Evolutionary conservation across 176 grass and related monocot species (phyloP), one percentile per base, ranked within the genome.

Genomic region (Bromus sterilis): DNA sequence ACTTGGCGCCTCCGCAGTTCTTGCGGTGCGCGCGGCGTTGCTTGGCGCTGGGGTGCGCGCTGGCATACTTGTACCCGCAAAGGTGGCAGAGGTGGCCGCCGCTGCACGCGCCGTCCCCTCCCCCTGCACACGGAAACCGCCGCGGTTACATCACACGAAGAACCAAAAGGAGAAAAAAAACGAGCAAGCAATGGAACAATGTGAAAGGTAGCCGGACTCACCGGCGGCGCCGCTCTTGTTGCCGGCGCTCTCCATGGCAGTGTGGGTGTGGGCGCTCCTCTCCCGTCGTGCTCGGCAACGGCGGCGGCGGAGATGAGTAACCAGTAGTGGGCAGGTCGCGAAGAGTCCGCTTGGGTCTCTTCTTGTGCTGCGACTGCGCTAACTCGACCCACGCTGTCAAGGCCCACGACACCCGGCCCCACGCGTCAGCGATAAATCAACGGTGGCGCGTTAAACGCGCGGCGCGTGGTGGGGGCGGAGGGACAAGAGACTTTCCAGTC

Each of bases 41-140:
- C 84, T 87, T 93, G 42, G 84, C 84, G 91, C 91, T 89, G 26
- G 91, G 91, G 84, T 87, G 91, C 12, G 57, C 57, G 87, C 81
- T 87, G 0, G 81, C 71, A 72, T 82, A 93, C 77, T 80, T 85
- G 84, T 84, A 87, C 81, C 87, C 87, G 74, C 91, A 93, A 18
- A 62, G 66, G 91, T 85, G 85, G 84, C 91, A 93, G 16, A 82
- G 56, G 1, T 75, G 53, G 31, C 44, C 59, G 6, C 67, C 63
- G 31, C 31, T 20, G 62, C 31, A 32, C 28, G 28, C 62, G 63
- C 66, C 66, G 4, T 72, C 57, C 79, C 40, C 36, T 56, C 61
- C 44, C 34, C 71, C 87, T 35, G 40, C 31, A 74, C 46, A 10
- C 40, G 9, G 57, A 37, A 76, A 76, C 40, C 76, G 43, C 72